These are phyloP conservation scores for Osmanthus fragrans DNA, from an alignment of 257 asterid species.

Conservation along the genomic window DNA sequence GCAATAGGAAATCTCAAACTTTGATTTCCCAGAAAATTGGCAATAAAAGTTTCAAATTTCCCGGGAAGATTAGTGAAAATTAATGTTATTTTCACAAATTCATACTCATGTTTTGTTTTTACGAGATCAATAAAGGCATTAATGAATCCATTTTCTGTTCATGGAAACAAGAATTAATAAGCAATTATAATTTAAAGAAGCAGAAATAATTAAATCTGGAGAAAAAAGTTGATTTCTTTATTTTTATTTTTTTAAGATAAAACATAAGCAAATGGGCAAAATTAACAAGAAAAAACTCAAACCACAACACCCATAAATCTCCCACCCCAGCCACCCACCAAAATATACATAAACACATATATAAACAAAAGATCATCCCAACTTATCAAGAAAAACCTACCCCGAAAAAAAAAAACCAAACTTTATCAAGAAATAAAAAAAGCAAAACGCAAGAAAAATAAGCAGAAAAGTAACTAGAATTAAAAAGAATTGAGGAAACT, in stretches of 20 bases:
- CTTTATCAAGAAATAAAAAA: background rate
- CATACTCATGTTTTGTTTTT: background rate
- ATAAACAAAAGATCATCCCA: constrained; percentile 4
- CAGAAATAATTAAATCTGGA: background rate
- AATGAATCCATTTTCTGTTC: background rate
- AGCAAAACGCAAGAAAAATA: background rate
- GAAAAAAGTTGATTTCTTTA: background rate
- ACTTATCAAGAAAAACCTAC: background rate
- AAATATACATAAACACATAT: background rate
- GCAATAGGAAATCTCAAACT: background rate
- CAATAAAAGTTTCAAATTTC: constrained; percentile 9
- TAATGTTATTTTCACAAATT: background rate
- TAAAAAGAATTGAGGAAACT: background rate
- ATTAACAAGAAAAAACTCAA: background rate
- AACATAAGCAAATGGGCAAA: background rate
- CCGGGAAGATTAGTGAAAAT: constrained; percentile 15
- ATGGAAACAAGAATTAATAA: constrained; percentile 17
- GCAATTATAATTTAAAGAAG: background rate
- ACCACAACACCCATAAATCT: background rate
- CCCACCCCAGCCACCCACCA: background rate
- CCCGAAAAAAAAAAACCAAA: background rate
- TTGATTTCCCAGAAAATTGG: constrained; percentile 22
- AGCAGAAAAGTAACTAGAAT: background rate
- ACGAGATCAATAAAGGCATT: background rate
- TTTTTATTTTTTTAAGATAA: background rate